Evolutionary conservation across 768 basidiomycete species (phyloP), one percentile per base, ranked within the genome.

Genomic region (Mycena vitilis): DNA sequence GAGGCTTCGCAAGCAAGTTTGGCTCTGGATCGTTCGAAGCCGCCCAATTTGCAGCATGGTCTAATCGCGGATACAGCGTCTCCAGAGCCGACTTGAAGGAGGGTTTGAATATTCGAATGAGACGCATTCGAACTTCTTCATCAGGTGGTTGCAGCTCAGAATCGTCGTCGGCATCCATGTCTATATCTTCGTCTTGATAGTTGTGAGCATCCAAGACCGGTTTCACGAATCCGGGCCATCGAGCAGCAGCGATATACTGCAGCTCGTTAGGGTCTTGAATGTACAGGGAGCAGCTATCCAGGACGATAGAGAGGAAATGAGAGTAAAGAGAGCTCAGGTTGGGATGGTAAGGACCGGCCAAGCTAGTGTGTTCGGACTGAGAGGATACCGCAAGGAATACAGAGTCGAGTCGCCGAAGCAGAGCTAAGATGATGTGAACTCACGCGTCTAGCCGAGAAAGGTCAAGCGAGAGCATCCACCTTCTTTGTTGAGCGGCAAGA

Each of bases 201-300:
- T 67, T 68, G 58, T 86, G 76, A 38, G 87, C 86, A 60, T 87
- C 87, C 9, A 93, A 75, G 16, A 95, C 74, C 0, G 93, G 93
- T 61, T 88, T 85, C 1, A 91, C 85, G 71, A 94, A 95, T 2
- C 89, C 91, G 0, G 93, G 92, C 93, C 94, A 95, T 23, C 89
- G 85, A 8, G 94, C 91, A 0, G 91, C 89, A 3, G 91, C 88
- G 36, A 95, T 85, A 73, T 95, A 95, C 49, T 86, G 84, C 1
- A 95, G 82, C 74, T 95, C 94, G 56, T 87, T 76, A 0, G 88
- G 86, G 73, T 94, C 89, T 47, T 84, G 85, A 4, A 87, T 89
- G 76, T 89, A 94, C 8, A 87, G 83, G 23, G 84, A 85, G 74
- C 93, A 89, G 37, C 87, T 81, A 54, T 87, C 85, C 74, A 87